Base-by-base conservation (phyloP, 2,329 filamentous ascomycete genomes). In the Penicillium sp. region DNA sequence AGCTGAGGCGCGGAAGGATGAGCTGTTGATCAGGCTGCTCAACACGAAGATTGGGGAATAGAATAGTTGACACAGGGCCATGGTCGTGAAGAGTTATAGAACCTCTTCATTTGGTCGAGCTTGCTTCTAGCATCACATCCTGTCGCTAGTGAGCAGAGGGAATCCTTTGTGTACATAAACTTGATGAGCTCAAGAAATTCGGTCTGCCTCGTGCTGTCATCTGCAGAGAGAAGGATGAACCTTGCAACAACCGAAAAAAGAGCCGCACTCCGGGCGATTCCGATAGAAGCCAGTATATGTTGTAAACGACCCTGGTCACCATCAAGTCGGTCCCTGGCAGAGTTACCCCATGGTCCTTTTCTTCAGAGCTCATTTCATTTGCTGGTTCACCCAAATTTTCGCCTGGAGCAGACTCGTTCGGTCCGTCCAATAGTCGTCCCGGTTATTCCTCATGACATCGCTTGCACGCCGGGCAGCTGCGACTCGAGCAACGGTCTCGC, bases 211-310 rank as follows among this genome's bases (percentile, higher is more conserved):
- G 9, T 38, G 8, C 35, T 4, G 35, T 38, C 35, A 38, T 13
- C 15, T 38, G 35, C 35, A 3, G 35, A 11, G 35, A 38, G 15
- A 38, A 38, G 35, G 2, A 38, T 38, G 35, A 38, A 38, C 35
- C 35, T 38, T 38, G 8, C 11, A 58, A 51, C 41, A 59, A 31
- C 56, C 56, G 56, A 47, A n/a, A 52, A 19, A 48, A 48, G 41
- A 59, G 29, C 58, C 45, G 45, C 56, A 7, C 7, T 23, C 26
- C 47, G 35, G 48, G 38, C 38, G 47, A 58, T 58, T 38, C 56
- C 48, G 47, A 47, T 41, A 45, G 3, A 41, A 35, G 11, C 30
- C 17, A 23, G 38, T 44, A 21, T 35, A 41, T 17, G 26, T 29
- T 21, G 46, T 48, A 48, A 21, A 48, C 23, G 19, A 21, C 44